Conservation (phyloP, 2,329 filamentous ascomycete genomes). For the Fusarium hostae region DNA sequence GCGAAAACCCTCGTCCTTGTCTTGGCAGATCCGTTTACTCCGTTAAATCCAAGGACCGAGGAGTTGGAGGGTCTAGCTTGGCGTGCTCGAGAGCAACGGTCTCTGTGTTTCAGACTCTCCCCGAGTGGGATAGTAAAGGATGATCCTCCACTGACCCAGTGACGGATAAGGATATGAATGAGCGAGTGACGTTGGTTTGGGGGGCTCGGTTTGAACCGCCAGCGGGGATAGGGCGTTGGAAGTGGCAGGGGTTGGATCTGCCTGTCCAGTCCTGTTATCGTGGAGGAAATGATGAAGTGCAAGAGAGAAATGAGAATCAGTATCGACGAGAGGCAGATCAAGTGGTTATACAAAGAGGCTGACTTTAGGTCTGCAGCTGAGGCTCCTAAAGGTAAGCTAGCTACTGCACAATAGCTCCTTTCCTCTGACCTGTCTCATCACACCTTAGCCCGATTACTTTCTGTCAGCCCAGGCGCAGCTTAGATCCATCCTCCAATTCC, state of each 20-base stretch:
- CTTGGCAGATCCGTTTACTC: conserved; percentile 25
- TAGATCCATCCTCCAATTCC: conserved; percentile 26
- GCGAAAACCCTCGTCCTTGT: not conserved
- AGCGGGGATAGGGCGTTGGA: conserved; percentile 11
- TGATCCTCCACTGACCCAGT: conserved; percentile 32
- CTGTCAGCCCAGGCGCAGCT: conserved; percentile 38
- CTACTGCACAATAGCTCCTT: not conserved
- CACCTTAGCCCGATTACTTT: conserved; percentile 24
- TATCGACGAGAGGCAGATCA: conserved; percentile 2
- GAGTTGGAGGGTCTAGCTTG: conserved; percentile 13
- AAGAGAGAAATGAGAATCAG: conserved; percentile 11
- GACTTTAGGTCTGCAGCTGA: not conserved
- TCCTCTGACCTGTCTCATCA: not conserved
- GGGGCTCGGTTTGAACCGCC: conserved; percentile 35
- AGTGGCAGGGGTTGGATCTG: not conserved
- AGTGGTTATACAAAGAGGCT: conserved; percentile 6
- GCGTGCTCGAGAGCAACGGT: conserved; percentile 10
- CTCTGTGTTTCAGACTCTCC: conserved; percentile 32
- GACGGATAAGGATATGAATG: conserved; percentile 18
- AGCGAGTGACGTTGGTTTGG: conserved; percentile 34
- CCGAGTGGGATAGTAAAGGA: conserved; percentile 11
- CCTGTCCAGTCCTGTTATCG: not conserved
- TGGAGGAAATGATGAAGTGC: conserved; percentile 11
- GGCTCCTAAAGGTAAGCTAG: not conserved
- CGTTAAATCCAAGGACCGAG: conserved; percentile 17